These are phyloP conservation scores for Xerocomellus dryophilus DNA, from an alignment of 768 basidiomycete genomes.

Conservation along the genomic window DNA sequence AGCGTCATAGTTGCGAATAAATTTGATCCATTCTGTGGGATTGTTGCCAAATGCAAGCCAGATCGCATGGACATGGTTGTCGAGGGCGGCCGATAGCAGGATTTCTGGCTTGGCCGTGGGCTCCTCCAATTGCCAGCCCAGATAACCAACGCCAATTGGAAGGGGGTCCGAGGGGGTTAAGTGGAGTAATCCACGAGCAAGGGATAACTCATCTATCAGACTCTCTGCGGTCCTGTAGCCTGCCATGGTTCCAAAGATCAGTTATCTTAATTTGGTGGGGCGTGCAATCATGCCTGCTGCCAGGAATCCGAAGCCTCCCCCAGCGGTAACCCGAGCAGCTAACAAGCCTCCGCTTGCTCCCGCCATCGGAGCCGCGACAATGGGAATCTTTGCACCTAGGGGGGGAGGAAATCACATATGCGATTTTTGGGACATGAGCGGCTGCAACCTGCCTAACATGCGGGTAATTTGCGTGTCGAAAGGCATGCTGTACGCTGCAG, in stretches of 20 bases:
- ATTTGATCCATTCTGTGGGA: constrained; percentile 56
- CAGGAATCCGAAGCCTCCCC: constrained; percentile 75
- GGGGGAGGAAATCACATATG: background rate
- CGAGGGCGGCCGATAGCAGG: constrained; percentile 49
- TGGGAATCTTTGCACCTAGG: constrained; percentile 54
- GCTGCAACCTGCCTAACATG: constrained; percentile 43
- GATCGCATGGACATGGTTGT: constrained; percentile 56
- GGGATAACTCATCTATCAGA: constrained; percentile 48
- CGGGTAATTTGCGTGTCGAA: constrained; percentile 44
- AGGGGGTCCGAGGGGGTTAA: constrained; percentile 32
- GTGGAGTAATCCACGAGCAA: constrained; percentile 48
- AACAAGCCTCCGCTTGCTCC: constrained; percentile 61
- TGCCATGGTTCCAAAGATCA: constrained; percentile 21
- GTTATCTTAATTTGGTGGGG: background rate
- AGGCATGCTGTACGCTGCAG: constrained; percentile 11
- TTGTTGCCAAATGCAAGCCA: constrained; percentile 74
- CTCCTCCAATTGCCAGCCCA: constrained; percentile 68
- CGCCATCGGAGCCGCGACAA: constrained; percentile 70
- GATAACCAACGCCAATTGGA: constrained; percentile 72
- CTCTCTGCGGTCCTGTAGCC: constrained; percentile 47
- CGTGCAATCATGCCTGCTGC: constrained; percentile 46
- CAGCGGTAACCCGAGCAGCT: constrained; percentile 59
- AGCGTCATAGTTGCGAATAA: constrained; percentile 54
- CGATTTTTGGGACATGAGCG: background rate
- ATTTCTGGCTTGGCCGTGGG: constrained; percentile 37